These are phyloP conservation scores for Sonneratia caseolaris DNA, from an alignment of 345 rosid species.

Conservation along the genomic window DNA sequence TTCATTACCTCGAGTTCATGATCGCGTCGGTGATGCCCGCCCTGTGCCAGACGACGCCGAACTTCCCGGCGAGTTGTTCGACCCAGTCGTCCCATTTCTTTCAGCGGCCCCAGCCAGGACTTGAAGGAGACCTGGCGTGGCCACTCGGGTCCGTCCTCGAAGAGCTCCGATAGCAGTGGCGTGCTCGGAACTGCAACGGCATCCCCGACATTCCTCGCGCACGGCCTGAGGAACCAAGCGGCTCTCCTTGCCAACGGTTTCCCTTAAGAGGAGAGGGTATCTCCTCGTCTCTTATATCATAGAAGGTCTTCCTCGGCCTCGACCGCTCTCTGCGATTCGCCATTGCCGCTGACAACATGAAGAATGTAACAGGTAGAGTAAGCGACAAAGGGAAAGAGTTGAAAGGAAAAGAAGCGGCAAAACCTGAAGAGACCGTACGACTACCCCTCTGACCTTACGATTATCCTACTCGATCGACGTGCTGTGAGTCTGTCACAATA, in stretches of 20 bases:
- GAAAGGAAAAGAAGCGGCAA: no score
- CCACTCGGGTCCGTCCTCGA: neutral
- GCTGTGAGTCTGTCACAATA: no score
- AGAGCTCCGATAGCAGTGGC: slow-evolving; percentile 1
- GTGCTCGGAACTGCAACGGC: neutral
- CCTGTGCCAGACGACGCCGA: slow-evolving; percentile 23
- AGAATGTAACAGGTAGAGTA: neutral
- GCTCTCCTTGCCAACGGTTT: neutral
- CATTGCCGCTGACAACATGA: neutral
- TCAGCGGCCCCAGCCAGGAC: slow-evolving; percentile 20
- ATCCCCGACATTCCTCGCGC: no score
- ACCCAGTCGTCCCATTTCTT: slow-evolving; percentile 30
- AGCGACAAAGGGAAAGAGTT: neutral
- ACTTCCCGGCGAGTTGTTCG: slow-evolving; percentile 15
- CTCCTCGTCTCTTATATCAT: neutral
- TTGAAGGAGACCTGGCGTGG: slow-evolving; percentile 9
- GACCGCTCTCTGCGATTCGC: neutral
- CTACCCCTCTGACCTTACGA: no score
- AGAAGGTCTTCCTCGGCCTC: neutral
- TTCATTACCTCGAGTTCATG: slow-evolving; percentile 19
- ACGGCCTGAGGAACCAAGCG: neutral
- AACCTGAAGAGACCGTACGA: no score
- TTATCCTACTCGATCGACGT: no score
- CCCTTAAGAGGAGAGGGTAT: neutral
- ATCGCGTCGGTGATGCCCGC: slow-evolving; percentile 43